These are phyloP conservation scores for Beta lomatogona DNA, from an alignment of 179 eudicot species.

Conservation along the genomic window DNA sequence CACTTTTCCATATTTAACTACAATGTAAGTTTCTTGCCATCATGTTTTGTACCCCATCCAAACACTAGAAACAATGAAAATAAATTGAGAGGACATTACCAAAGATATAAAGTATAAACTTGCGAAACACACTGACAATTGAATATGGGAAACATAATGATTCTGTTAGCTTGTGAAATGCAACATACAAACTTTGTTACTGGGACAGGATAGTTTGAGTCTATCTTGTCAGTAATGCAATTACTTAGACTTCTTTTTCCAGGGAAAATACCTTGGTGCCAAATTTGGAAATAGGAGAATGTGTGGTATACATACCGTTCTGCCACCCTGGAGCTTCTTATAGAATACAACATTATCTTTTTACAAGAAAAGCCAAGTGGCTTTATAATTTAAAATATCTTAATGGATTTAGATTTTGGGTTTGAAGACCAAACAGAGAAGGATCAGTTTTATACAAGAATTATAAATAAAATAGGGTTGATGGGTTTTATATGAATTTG, in stretches of 20 bases:
- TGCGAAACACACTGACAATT: background rate
- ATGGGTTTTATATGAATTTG: background rate
- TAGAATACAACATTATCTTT: background rate
- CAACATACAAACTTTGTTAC: background rate
- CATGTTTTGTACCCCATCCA: slow-evolving; percentile 5
- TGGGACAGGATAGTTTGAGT: background rate
- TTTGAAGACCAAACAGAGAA: background rate
- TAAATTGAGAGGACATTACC: background rate
- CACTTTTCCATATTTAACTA: slow-evolving; percentile 51
- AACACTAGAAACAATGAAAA: background rate
- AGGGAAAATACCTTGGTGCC: background rate
- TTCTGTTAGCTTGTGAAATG: background rate
- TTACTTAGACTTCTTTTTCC: background rate
- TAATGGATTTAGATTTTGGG: background rate
- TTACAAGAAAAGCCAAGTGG: background rate
- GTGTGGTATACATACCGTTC: background rate
- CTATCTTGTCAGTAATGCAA: background rate
- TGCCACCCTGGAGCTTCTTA: background rate
- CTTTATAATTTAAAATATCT: background rate
- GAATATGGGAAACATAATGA: background rate
- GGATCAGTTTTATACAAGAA: background rate
- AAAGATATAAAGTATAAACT: background rate
- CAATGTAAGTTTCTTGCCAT: slow-evolving; percentile 52
- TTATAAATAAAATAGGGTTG: background rate
- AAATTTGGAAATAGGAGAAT: background rate